These are phyloP conservation scores for Penicillium silybi DNA, from an alignment of 495 filamentous ascomycete genomes.

Conservation along the genomic window DNA sequence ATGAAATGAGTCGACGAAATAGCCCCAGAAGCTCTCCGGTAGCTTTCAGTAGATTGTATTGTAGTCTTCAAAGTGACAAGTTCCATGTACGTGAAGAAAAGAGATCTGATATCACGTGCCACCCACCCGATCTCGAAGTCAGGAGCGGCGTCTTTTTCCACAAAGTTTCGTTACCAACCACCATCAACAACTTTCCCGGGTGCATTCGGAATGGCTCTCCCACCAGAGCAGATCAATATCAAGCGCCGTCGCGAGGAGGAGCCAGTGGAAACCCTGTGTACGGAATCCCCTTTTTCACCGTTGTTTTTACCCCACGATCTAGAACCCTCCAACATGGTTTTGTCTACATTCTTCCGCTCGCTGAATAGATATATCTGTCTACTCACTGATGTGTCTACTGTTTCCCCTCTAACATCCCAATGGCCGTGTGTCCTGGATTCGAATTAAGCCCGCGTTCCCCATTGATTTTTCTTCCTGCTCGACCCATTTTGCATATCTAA, in stretches of 20 bases:
- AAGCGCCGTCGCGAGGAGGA: constrained; percentile 56
- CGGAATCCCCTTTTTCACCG: constrained; percentile 14
- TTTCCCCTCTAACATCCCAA: neutral
- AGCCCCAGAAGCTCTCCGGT: neutral
- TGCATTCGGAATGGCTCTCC: constrained; percentile 34
- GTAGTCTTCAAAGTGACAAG: neutral
- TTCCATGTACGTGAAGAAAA: neutral
- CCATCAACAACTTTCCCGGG: neutral
- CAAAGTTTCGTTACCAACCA: neutral
- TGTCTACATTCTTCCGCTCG: neutral
- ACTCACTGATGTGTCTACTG: neutral
- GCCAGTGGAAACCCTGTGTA: constrained; percentile 54
- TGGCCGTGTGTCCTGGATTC: neutral
- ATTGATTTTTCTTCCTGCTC: neutral
- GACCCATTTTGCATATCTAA: neutral
- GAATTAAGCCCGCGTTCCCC: neutral
- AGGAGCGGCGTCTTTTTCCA: neutral
- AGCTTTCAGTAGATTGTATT: no score
- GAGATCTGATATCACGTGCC: constrained; percentile 3
- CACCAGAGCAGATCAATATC: constrained; percentile 53
- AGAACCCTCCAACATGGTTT: constrained; percentile 8
- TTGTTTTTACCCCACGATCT: constrained; percentile 20
- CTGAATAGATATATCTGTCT: neutral
- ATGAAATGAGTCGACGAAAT: constrained; percentile 24
- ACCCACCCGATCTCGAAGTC: constrained; percentile 1